Evolutionary conservation across 2,329 filamentous ascomycete genomes (phyloP).

Genomic region (Blumeriella jaapii): DNA sequence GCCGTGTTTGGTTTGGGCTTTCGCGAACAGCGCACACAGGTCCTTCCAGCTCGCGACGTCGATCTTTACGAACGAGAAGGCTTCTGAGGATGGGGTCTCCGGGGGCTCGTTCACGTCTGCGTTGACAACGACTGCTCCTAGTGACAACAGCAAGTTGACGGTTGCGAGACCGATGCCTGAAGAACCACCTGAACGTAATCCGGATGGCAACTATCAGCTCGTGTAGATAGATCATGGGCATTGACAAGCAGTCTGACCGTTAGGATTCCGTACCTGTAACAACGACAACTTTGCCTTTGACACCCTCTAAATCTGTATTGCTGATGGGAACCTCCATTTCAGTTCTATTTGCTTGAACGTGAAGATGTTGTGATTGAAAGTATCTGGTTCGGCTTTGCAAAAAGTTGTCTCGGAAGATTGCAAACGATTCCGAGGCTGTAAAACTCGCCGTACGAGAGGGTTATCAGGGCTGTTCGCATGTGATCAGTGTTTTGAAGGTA

Average conservation of each 20-base stretch:
- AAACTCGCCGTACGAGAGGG: no score
- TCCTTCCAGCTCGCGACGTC: constrained; percentile 33
- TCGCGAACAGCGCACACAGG: constrained; percentile 39
- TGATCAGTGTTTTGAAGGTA: no score
- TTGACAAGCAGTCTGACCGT: not conserved
- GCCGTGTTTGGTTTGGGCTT: constrained; percentile 29
- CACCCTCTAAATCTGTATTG: no score
- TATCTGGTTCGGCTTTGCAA: no score
- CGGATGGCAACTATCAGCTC: constrained; percentile 5
- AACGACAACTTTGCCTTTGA: constrained; percentile 40
- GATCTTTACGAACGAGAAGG: constrained; percentile 33
- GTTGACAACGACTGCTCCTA: constrained; percentile 43
- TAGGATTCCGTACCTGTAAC: constrained; percentile 34
- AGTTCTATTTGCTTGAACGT: no score
- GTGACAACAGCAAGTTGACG: constrained; percentile 36
- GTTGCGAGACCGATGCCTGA: constrained; percentile 51
- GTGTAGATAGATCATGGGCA: not conserved
- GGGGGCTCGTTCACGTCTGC: constrained; percentile 38
- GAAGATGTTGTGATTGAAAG: no score
- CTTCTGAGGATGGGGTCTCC: constrained; percentile 22
- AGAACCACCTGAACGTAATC: constrained; percentile 34
- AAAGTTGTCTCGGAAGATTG: no score
- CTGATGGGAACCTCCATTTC: no score
- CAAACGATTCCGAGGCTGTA: no score
- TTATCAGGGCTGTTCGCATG: no score